A percentile compares a stretch with the other conserved stretches of the same genome.
phyloP scores from a whole-genome alignment of 2,329 filamentous ascomycete genomes.

The Aspergillus fijiensis region DNA sequence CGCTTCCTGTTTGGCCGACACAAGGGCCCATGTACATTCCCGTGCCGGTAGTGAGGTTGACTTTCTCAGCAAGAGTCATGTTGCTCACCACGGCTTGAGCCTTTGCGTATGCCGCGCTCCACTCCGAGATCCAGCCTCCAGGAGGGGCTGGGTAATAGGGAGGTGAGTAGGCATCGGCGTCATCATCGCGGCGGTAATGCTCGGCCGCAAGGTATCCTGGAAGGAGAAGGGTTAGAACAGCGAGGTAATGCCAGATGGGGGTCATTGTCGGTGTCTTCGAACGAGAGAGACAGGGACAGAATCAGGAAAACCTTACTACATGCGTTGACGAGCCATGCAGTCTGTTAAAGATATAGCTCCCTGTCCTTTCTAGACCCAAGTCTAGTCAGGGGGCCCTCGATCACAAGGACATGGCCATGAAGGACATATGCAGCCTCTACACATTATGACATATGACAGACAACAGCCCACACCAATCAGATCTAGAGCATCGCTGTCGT shows the following conservation, averaged over 20 bases:
- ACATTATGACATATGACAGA: background rate
- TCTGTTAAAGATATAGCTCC: background rate
- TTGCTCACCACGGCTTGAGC: constrained; percentile 66
- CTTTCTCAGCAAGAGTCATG: constrained; percentile 80
- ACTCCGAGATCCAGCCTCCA: constrained; percentile 68
- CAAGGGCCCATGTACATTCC: constrained; percentile 73
- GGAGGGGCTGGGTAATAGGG: constrained; percentile 73
- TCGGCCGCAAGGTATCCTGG: background rate
- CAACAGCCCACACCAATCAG: background rate
- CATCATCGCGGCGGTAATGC: constrained; percentile 6
- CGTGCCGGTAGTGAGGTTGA: constrained; percentile 71
- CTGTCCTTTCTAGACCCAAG: background rate
- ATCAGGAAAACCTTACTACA: background rate
- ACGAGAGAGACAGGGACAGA: constrained; percentile 8
- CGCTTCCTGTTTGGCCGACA: constrained; percentile 74
- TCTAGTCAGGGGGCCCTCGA: background rate
- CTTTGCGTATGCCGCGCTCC: constrained; percentile 69
- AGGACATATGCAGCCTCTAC: background rate
- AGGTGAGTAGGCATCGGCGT: constrained; percentile 37
- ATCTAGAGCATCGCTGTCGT: background rate
- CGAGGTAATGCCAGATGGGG: background rate
- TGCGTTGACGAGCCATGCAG: background rate
- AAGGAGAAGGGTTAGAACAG: background rate
- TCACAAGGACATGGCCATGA: background rate
- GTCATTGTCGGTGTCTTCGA: constrained; percentile 7